These are phyloP conservation scores for Limnanthes douglasii DNA, from an alignment of 345 rosid genomes.

Conservation along the genomic window DNA sequence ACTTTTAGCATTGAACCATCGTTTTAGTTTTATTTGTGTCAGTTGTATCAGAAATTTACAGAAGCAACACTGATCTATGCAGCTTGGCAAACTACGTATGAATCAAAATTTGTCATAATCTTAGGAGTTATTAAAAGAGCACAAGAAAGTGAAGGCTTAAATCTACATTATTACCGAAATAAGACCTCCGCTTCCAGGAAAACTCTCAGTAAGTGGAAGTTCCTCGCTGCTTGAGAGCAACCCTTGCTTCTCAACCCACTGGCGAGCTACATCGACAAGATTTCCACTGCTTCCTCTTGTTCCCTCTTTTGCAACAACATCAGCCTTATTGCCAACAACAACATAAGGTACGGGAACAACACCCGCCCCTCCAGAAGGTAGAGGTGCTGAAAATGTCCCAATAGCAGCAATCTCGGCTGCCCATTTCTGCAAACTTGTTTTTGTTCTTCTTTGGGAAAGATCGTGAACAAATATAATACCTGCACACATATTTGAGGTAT, in stretches of 20 bases:
- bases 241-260: constrained; percentile 99
- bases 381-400: constrained; percentile 94
- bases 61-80: background rate
- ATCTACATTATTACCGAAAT: constrained; percentile 44
- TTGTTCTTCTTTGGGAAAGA: constrained; percentile 93
- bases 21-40: too few relatives aligned
- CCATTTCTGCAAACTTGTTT: constrained; percentile 92
- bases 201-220: constrained; percentile 90
- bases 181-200: constrained; percentile 78
- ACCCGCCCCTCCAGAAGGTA: constrained; percentile 84
- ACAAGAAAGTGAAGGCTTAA: constrained; percentile 6
- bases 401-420: constrained; percentile 75
- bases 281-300: constrained; percentile 93
- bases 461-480: constrained; percentile 98
- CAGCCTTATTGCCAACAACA: constrained; percentile 95
- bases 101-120: too few relatives aligned
- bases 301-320: constrained; percentile 83
- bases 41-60: background rate
- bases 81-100: too few relatives aligned
- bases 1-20: too few relatives aligned
- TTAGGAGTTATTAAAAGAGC: too few relatives aligned
- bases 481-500: too few relatives aligned
- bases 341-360: constrained; percentile 96
- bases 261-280: constrained; percentile 97
- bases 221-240: constrained; percentile 84